Conservation (phyloP, 768 basidiomycete genomes). For the Hericium rajendrae region DNA sequence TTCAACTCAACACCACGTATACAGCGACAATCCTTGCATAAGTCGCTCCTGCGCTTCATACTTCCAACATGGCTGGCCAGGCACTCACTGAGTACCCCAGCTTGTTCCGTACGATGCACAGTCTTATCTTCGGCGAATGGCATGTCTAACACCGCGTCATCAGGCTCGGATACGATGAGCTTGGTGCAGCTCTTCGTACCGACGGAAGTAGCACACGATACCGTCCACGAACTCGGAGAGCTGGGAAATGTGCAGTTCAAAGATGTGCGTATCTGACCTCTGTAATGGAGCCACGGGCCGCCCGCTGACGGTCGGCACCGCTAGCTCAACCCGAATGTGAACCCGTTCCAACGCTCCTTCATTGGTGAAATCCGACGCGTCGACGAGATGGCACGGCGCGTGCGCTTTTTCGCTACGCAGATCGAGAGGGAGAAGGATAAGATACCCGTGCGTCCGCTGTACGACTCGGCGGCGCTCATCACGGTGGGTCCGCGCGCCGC, state of each 20-base stretch:
- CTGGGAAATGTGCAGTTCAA: slow-evolving; percentile 95
- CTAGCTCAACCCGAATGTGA: slow-evolving; percentile 89
- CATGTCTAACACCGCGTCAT: slow-evolving; percentile 6
- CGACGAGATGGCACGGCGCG: slow-evolving; percentile 92
- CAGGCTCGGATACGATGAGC: slow-evolving; percentile 97
- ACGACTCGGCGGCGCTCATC: slow-evolving; percentile 78
- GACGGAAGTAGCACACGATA: slow-evolving; percentile 94
- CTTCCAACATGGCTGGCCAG: slow-evolving; percentile 20
- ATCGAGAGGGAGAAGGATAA: slow-evolving; percentile 80
- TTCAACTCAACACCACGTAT: not conserved
- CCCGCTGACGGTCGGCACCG: not conserved
- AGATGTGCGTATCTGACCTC: slow-evolving; percentile 51
- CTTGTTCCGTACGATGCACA: slow-evolving; percentile 57
- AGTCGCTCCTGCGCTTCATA: not conserved
- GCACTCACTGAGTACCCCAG: slow-evolving; percentile 67
- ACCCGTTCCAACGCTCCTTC: slow-evolving; percentile 97
- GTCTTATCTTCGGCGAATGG: not conserved
- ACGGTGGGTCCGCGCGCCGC: slow-evolving; percentile 89
- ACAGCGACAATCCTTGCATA: not conserved
- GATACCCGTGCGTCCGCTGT: slow-evolving; percentile 74
- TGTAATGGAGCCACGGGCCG: not conserved
- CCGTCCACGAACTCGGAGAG: slow-evolving; percentile 90
- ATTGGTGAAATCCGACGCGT: slow-evolving; percentile 91
- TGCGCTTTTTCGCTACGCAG: slow-evolving; percentile 81
- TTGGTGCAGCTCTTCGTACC: slow-evolving; percentile 95